A percentile compares a stretch with the other conserved stretches of the same genome.
These are phyloP conservation scores for Luzula sylvatica DNA, from an alignment of 176 grass and related monocot species.

Conservation along the genomic window DNA sequence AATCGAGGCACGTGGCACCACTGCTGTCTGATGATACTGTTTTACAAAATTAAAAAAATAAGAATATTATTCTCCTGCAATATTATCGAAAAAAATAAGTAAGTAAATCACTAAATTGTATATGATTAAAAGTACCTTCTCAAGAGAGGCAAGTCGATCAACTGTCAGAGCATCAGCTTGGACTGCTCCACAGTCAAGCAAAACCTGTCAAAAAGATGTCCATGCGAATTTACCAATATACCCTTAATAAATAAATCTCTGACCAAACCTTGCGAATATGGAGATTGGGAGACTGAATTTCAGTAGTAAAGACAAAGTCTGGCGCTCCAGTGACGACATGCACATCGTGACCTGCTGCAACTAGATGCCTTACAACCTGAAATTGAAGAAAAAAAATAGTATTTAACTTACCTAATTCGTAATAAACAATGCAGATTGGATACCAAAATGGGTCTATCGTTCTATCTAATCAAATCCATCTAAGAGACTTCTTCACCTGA, in stretches of 20 bases:
- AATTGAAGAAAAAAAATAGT: not conserved
- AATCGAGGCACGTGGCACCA: slow-evolving; percentile 74
- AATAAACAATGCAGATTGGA: too few species aligned
- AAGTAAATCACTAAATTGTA: not conserved
- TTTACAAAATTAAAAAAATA: slow-evolving; percentile 16
- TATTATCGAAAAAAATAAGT: too few species aligned
- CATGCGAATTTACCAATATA: too few species aligned
- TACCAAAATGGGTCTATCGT: too few species aligned
- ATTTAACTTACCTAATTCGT: too few species aligned
- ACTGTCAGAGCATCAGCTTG: slow-evolving; percentile 98
- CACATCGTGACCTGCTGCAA: slow-evolving; percentile 77
- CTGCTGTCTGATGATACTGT: slow-evolving; percentile 94
- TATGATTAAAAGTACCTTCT: slow-evolving; percentile 44
- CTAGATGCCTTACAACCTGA: slow-evolving; percentile 86
- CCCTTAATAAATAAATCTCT: not conserved
- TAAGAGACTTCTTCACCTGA: too few species aligned
- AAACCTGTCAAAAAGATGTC: too few species aligned
- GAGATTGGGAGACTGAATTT: slow-evolving; percentile 59
- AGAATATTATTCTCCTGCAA: not conserved
- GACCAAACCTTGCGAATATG: slow-evolving; percentile 83
- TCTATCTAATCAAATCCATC: not conserved
- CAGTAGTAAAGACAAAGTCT: slow-evolving; percentile 92
- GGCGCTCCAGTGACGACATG: slow-evolving; percentile 84
- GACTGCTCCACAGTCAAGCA: slow-evolving; percentile 96
- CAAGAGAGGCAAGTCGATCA: slow-evolving; percentile 79